Conservation (phyloP, 1,284 basidiomycete genomes). For the Heterobasidion annosum region DNA sequence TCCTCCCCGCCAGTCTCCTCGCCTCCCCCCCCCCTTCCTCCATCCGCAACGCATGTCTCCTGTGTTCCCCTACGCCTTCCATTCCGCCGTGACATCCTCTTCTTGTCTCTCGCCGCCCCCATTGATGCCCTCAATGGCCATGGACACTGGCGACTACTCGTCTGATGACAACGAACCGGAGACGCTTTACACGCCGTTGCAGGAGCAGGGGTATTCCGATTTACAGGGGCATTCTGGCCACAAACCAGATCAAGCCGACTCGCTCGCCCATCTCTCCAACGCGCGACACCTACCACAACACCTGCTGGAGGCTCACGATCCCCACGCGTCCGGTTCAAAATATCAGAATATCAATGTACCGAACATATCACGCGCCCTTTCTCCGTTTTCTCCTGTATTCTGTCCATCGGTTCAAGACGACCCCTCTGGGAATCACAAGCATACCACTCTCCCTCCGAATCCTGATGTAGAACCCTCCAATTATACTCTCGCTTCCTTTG, state of each 20-base stretch:
- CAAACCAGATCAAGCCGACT: constrained; percentile 10
- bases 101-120: constrained; percentile 14
- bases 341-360: constrained; percentile 8
- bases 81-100: not conserved
- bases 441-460: constrained; percentile 1
- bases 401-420: not conserved
- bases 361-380: constrained; percentile 9
- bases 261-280: constrained; percentile 6
- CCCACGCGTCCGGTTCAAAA: not conserved
- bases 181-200: constrained; percentile 26
- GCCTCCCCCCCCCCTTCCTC: constrained; percentile 9
- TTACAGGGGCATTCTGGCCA: constrained; percentile 15
- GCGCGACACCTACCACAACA: constrained; percentile 6
- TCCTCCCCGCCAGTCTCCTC: constrained; percentile 2
- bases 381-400: constrained; percentile 8
- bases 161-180: constrained; percentile 27
- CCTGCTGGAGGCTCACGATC: not conserved
- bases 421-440: not conserved
- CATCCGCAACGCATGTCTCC: constrained; percentile 2
- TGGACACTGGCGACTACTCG: constrained; percentile 26
- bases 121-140: constrained; percentile 19
- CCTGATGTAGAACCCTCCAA: not conserved
- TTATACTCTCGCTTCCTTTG: not conserved
- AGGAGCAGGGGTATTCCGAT: constrained; percentile 19
- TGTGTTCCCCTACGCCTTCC: constrained; percentile 7